Conservation (phyloP, 106 monocot genomes). For the Acorus calamus region DNA sequence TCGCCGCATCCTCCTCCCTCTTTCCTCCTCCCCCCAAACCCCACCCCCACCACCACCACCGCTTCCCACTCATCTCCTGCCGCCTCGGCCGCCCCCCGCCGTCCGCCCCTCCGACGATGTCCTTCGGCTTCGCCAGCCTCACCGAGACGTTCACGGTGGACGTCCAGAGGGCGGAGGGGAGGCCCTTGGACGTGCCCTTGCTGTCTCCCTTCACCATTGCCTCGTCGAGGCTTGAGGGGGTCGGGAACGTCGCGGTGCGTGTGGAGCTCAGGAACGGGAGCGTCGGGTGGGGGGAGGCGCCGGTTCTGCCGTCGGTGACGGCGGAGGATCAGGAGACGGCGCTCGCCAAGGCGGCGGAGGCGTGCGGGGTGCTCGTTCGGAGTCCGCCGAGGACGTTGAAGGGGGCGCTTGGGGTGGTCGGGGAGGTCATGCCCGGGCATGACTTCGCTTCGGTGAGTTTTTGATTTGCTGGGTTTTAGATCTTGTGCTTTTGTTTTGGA, state of each 20-base stretch:
- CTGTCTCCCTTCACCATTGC: constrained; percentile 77
- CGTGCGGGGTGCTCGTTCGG: constrained; percentile 22
- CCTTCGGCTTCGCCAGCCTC: constrained; percentile 39
- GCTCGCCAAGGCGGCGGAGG: constrained; percentile 19
- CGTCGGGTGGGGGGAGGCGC: constrained; percentile 88
- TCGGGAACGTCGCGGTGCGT: constrained; percentile 59
- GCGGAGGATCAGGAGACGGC: constrained; percentile 55
- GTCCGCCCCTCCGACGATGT: neutral
- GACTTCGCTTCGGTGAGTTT: constrained; percentile 53
- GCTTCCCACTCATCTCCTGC: neutral
- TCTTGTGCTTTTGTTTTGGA: neutral
- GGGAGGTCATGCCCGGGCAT: constrained; percentile 40
- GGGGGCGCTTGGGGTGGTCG: constrained; percentile 22
- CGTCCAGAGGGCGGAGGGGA: constrained; percentile 53
- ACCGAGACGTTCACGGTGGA: constrained; percentile 61
- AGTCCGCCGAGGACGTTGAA: constrained; percentile 30
- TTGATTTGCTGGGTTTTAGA: neutral
- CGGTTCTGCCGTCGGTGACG: constrained; percentile 72
- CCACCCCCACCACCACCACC: neutral
- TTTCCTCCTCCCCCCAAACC: neutral
- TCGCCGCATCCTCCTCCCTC: neutral
- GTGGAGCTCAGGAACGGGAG: constrained; percentile 62
- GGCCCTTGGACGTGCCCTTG: constrained; percentile 67
- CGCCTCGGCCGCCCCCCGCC: neutral
- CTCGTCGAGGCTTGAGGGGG: constrained; percentile 53